Percentiles rank a stretch among this genome's conserved stretches.
Conservation (phyloP, 495 filamentous ascomycete species). For the Symbiotaphrina buchneri region DNA sequence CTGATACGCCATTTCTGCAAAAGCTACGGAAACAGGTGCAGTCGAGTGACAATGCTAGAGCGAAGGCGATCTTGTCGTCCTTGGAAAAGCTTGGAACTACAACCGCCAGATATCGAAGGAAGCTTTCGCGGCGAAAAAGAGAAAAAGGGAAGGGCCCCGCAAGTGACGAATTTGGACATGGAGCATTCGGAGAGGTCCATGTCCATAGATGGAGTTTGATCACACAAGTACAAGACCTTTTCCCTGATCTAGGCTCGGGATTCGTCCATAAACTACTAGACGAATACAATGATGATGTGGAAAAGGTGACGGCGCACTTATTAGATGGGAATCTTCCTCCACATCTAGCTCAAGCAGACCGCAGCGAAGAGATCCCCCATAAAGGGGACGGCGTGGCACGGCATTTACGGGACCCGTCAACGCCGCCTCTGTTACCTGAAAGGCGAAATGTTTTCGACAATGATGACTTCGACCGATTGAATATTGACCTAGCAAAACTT, state of each 20-base stretch:
- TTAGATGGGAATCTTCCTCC: constrained; percentile 61
- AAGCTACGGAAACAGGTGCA: constrained; percentile 13
- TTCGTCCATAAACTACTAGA: constrained; percentile 66
- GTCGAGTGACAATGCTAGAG: constrained; percentile 18
- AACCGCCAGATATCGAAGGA: constrained; percentile 13
- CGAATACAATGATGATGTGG: constrained; percentile 52
- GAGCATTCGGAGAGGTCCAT: constrained; percentile 32
- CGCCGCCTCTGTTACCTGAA: constrained; percentile 16
- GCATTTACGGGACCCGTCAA: no score
- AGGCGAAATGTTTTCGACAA: constrained; percentile 56
- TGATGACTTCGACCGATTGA: constrained; percentile 59
- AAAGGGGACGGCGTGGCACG: no score
- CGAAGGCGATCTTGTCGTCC: constrained; percentile 31
- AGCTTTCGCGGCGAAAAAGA: constrained; percentile 11
- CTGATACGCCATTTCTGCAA: constrained; percentile 26
- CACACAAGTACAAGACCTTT: constrained; percentile 76
- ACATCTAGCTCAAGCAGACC: constrained; percentile 30
- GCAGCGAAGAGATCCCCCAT: constrained; percentile 28
- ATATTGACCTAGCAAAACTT: constrained; percentile 32
- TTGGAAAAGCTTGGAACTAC: constrained; percentile 30
- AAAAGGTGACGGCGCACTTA: constrained; percentile 61
- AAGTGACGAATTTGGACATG: constrained; percentile 16
- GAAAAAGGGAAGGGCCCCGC: constrained; percentile 50
- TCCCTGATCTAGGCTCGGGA: constrained; percentile 67
- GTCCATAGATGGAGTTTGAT: constrained; percentile 66